Evolutionary conservation across 202 grass and related monocot species (phyloP), one percentile per base, ranked within the genome.

Genomic region (Cymbopogon flexuosus): DNA sequence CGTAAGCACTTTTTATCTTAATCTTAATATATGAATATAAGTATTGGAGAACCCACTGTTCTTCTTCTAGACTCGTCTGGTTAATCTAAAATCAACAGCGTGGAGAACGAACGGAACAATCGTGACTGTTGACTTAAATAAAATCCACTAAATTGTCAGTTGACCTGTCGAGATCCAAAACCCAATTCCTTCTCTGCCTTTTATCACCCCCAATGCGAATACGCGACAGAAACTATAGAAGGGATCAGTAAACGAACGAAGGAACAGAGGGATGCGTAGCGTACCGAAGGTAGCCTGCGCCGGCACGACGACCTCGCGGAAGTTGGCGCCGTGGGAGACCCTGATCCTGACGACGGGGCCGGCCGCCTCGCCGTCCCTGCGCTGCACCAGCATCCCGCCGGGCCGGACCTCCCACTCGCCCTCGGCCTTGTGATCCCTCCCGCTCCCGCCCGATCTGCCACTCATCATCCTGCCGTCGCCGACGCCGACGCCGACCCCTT

Each of bases 331-430:
- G 29, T 88, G 69, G 41, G 87, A 90, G 29, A 99, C 88, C 92
- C 78, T 90, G 76, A 99, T 76, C 87, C 90, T 93, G 87, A 99
- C 3, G 42, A 82, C 75, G 63, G 81, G 84, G 2, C 62, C 84
- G 45, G 73, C 74, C 37, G 37, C 39, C 11, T 83, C 77, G 65
- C 68, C 90, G 79, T 88, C 89, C 84, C 90, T 93, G 73, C 90
- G 90, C 77, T 99, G 92, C 49, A 95, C 92, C 34, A 96, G 82
- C 92, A 96, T 93, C 83, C 92, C 95, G 68, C 95, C 90, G 1
- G 95, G 95, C 30, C 84, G 86, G 46, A 99, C 65, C 90, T 99
- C 96, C 90, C 85, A 93, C 85, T 89, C 88, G 21, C 81, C 43
- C 37, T 79, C 90, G 78, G 78, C 72, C 56, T 0, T 10, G 39